Percentiles rank a stretch among this genome's conserved stretches.
phyloP scores from a whole-genome alignment of 371 early-diverging fungal species.

The Choanephora cucurbitarum region DNA sequence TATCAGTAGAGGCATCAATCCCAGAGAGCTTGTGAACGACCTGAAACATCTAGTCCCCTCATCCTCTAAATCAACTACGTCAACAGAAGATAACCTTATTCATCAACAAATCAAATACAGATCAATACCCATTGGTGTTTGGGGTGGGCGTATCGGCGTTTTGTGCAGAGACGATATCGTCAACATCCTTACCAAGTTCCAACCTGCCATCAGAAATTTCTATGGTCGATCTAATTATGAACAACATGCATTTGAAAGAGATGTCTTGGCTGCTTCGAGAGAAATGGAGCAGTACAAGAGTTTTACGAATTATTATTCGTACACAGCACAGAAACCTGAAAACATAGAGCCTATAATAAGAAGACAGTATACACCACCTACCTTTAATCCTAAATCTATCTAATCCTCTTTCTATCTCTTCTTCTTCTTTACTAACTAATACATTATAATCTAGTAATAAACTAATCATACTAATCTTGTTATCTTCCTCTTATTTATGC shows the following conservation, averaged over 20 bases:
- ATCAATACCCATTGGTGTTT: constrained; percentile 39
- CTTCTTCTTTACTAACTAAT: not conserved
- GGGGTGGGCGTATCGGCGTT: constrained; percentile 40
- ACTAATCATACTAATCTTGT: not conserved
- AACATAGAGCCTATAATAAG: not conserved
- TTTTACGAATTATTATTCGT: constrained; percentile 28
- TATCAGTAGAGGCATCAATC: constrained; percentile 19
- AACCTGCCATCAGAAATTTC: constrained; percentile 12
- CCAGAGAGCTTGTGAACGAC: constrained; percentile 13
- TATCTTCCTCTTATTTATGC: not conserved
- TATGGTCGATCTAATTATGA: constrained; percentile 1
- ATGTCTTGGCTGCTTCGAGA: constrained; percentile 3
- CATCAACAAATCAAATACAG: constrained; percentile 28
- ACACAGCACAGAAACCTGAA: constrained; percentile 27
- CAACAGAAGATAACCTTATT: constrained; percentile 7
- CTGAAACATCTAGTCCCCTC: constrained; percentile 18
- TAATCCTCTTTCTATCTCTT: constrained; percentile 9
- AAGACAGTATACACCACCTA: constrained; percentile 1
- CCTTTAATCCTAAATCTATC: constrained; percentile 17
- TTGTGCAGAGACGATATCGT: constrained; percentile 33
- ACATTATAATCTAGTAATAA: no score
- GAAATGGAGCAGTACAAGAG: constrained; percentile 35
- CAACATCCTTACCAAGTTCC: constrained; percentile 25
- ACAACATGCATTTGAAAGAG: constrained; percentile 14
- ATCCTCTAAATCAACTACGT: not conserved